phyloP scores from a whole-genome alignment of 192 early-diverging fungal genomes.

The Spizellomyces punctatus region DNA sequence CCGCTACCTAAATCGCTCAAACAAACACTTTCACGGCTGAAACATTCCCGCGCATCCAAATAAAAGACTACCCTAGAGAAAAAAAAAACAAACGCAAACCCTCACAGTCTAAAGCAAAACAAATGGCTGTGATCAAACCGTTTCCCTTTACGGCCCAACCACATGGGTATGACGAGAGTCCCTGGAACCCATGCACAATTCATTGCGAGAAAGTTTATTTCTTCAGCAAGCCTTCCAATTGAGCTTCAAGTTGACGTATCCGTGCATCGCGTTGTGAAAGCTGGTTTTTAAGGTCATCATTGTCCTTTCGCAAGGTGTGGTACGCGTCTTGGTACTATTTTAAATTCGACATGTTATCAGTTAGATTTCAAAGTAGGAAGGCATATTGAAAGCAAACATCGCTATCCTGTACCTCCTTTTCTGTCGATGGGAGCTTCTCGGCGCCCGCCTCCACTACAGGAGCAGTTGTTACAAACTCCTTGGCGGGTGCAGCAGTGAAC shows the following conservation, averaged over 20 bases:
- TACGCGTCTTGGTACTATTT: conserved; percentile 75
- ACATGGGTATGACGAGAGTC: too few relatives aligned
- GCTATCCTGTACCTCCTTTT: conserved; percentile 52
- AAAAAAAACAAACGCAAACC: too few relatives aligned
- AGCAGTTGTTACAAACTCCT: conserved; percentile 80
- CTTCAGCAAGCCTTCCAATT: conserved; percentile 55
- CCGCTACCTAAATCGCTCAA: too few relatives aligned
- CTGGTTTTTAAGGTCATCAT: conserved; percentile 78
- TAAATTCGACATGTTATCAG: conserved; percentile 1
- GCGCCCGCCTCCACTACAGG: conserved; percentile 47
- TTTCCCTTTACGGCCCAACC: too few relatives aligned
- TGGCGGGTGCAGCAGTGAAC: conserved; percentile 65
- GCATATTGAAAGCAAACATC: conserved; percentile 3
- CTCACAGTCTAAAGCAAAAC: too few relatives aligned
- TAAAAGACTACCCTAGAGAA: too few relatives aligned
- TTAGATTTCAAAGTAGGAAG: neutral
- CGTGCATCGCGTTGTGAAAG: conserved; percentile 71
- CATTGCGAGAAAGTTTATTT: conserved; percentile 10
- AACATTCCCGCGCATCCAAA: too few relatives aligned
- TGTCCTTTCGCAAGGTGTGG: conserved; percentile 74
- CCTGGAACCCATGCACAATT: too few relatives aligned
- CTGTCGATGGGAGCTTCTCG: conserved; percentile 45
- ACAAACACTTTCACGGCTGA: too few relatives aligned
- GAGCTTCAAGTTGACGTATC: conserved; percentile 79
- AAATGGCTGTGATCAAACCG: too few relatives aligned